Percentiles rank a stretch among this genome's conserved stretches.
Evolutionary conservation across 2,329 filamentous ascomycete species (phyloP).

Genomic region (Stachybotrys chartarum): DNA sequence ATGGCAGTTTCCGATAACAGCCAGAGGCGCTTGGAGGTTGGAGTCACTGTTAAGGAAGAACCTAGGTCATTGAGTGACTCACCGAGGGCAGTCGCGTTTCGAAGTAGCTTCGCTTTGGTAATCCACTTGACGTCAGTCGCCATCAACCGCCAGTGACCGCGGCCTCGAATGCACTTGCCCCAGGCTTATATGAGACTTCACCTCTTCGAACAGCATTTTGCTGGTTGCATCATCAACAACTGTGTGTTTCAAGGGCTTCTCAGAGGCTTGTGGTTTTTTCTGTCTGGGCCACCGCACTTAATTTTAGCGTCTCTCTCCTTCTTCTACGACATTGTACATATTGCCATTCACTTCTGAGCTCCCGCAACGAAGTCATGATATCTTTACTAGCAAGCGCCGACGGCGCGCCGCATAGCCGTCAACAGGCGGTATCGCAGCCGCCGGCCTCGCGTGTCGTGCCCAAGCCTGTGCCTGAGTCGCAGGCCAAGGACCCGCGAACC

Average conservation of each 20-base stretch:
- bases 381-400: constrained; percentile 22
- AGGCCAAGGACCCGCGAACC: constrained; percentile 59
- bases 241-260: background rate
- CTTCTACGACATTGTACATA: background rate
- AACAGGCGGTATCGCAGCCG: constrained; percentile 40
- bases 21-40: no score
- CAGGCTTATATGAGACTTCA: background rate
- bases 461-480: constrained; percentile 58
- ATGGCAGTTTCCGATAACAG: no score
- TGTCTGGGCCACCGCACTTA: background rate
- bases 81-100: no score
- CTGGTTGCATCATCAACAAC: background rate
- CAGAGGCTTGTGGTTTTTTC: background rate
- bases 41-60: no score
- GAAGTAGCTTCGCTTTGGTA: no score
- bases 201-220: background rate
- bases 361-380: constrained; percentile 24
- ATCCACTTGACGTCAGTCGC: no score
- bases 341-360: background rate
- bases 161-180: background rate
- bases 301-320: background rate
- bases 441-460: constrained; percentile 45
- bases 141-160: background rate
- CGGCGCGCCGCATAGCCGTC: constrained; percentile 21
- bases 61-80: no score